phyloP scores from a whole-genome alignment of 345 rosid genomes.

The Orychophragmus violaceus region DNA sequence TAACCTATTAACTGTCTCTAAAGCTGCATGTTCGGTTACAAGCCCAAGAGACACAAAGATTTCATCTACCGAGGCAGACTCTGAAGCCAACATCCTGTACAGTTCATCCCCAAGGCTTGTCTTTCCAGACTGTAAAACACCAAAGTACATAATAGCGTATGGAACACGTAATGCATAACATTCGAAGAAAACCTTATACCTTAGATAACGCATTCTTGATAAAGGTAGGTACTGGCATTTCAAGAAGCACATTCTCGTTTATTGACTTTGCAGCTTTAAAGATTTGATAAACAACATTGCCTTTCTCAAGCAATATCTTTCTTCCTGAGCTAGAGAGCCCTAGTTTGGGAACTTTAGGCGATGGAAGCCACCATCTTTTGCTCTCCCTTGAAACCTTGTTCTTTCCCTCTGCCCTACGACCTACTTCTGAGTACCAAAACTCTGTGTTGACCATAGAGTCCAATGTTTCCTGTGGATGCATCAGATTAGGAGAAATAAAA shows the following conservation, averaged over 20 bases:
- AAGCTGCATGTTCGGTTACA: slow-evolving; percentile 53
- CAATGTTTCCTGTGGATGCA: slow-evolving; percentile 54
- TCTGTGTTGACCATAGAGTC: slow-evolving; percentile 83
- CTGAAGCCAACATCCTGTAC: slow-evolving; percentile 47
- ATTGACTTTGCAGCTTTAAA: slow-evolving; percentile 89
- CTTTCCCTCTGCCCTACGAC: slow-evolving; percentile 71
- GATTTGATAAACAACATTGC: slow-evolving; percentile 66
- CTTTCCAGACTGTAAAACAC: slow-evolving; percentile 62
- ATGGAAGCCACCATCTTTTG: slow-evolving; percentile 95
- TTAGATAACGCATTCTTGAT: slow-evolving; percentile 61
- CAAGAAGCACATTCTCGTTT: slow-evolving; percentile 70
- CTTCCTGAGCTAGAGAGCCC: slow-evolving; percentile 70
- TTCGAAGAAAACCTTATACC: too few relatives aligned
- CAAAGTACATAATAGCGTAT: background rate
- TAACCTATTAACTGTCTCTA: slow-evolving; percentile 55
- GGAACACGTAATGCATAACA: background rate
- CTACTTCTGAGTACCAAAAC: slow-evolving; percentile 83
- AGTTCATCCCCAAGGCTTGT: slow-evolving; percentile 63
- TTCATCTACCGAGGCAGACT: slow-evolving; percentile 40
- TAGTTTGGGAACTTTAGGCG: slow-evolving; percentile 71
- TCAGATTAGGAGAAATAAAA: background rate
- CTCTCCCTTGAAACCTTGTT: slow-evolving; percentile 55
- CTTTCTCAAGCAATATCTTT: slow-evolving; percentile 50
- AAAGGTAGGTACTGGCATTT: slow-evolving; percentile 71
- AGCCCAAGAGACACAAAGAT: slow-evolving; percentile 41